Evolutionary conservation across 768 basidiomycete genomes (phyloP).

Genomic region (Boletus sp.): DNA sequence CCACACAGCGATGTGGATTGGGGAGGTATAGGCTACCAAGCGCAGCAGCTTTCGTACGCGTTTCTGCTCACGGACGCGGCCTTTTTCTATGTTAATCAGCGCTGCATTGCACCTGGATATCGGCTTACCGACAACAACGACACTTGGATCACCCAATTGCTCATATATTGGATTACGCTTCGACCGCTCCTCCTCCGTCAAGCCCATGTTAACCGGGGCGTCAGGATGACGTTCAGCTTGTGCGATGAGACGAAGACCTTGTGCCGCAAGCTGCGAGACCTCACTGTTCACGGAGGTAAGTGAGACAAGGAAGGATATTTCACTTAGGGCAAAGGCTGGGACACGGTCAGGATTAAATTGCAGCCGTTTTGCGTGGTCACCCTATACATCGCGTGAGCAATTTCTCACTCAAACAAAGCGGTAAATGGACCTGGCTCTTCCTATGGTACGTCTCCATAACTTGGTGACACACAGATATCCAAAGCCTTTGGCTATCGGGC

Average conservation of each 20-base stretch:
- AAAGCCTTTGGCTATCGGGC: slow-evolving; percentile 60
- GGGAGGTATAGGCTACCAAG: slow-evolving; percentile 56
- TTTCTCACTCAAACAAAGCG: background rate
- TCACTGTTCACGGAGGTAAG: slow-evolving; percentile 66
- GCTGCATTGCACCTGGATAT: background rate
- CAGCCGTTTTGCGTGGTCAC: slow-evolving; percentile 44
- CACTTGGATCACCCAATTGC: slow-evolving; percentile 72
- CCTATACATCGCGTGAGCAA: slow-evolving; percentile 27
- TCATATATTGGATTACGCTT: slow-evolving; percentile 75
- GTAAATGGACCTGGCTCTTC: slow-evolving; percentile 43
- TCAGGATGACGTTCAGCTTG: slow-evolving; percentile 62
- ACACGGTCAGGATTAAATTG: slow-evolving; percentile 52
- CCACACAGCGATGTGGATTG: slow-evolving; percentile 78
- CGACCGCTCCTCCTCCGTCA: slow-evolving; percentile 59
- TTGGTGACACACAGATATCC: slow-evolving; percentile 62
- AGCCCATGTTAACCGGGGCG: slow-evolving; percentile 46
- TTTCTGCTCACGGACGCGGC: slow-evolving; percentile 78
- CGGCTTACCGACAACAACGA: slow-evolving; percentile 62
- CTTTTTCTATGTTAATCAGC: slow-evolving; percentile 33
- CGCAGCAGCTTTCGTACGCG: slow-evolving; percentile 71
- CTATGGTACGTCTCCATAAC: slow-evolving; percentile 53
- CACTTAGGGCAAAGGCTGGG: slow-evolving; percentile 62
- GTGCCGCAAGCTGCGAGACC: slow-evolving; percentile 66
- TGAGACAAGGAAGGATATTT: slow-evolving; percentile 69
- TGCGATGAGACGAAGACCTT: slow-evolving; percentile 64